Percentiles rank a stretch among this genome's conserved stretches.
Conservation (phyloP, 2,329 filamentous ascomycete species). For the Chalaropsis ovoidea region DNA sequence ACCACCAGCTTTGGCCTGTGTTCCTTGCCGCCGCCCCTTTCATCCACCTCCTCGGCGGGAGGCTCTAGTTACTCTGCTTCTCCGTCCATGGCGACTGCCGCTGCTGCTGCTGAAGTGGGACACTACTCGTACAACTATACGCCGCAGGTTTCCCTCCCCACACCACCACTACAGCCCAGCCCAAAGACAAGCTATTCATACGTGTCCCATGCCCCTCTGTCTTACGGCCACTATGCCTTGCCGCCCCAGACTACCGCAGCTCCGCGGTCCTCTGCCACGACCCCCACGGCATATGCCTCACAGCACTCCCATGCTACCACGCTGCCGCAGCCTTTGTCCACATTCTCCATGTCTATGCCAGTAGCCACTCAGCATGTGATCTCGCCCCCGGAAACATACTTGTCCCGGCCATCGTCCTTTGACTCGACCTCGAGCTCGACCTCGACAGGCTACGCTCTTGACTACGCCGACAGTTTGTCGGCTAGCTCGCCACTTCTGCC, state of each 20-base stretch:
- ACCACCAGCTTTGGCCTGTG: background rate
- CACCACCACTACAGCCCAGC: background rate
- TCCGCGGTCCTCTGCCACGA: background rate
- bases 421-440: background rate
- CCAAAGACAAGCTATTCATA: background rate
- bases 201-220: background rate
- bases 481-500: background rate
- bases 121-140: conserved; percentile 9
- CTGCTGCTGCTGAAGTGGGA: background rate
- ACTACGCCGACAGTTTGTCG: conserved; percentile 1
- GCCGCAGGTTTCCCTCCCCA: background rate
- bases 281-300: background rate
- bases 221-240: background rate
- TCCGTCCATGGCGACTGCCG: background rate
- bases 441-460: background rate
- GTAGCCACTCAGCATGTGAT: background rate
- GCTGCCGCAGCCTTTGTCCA: background rate
- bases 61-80: background rate
- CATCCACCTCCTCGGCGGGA: background rate
- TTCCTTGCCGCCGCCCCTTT: background rate
- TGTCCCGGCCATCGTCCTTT: background rate
- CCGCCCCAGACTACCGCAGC: background rate
- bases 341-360: background rate
- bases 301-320: background rate
- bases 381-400: background rate